A percentile compares a stretch with the other conserved stretches of the same genome.
Evolutionary conservation across 345 rosid species (phyloP).

Genomic region (Luvunga scandens): DNA sequence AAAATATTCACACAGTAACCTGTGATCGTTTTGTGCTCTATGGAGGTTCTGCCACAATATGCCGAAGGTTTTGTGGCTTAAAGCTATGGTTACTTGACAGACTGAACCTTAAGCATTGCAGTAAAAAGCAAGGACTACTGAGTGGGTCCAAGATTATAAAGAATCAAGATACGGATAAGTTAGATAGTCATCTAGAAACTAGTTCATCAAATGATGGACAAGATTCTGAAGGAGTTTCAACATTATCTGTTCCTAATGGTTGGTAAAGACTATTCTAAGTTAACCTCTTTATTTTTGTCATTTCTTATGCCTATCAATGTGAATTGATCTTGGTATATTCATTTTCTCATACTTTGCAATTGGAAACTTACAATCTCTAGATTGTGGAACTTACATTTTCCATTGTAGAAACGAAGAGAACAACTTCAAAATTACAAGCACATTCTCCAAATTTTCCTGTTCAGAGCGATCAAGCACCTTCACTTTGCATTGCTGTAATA

Average conservation of each 20-base stretch:
- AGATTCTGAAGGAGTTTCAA: constrained; percentile 19
- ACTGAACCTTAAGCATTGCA: constrained; percentile 21
- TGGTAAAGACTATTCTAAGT: constrained; percentile 1
- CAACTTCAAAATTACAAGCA: constrained; percentile 23
- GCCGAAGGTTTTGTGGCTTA: constrained; percentile 40
- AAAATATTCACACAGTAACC: constrained; percentile 21
- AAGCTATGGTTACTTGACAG: no score
- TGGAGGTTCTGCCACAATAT: constrained; percentile 39
- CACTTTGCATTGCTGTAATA: constrained; percentile 68
- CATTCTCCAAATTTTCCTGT: constrained; percentile 23
- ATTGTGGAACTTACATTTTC: constrained; percentile 19
- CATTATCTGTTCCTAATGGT: constrained; percentile 20
- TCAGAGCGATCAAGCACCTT: constrained; percentile 36
- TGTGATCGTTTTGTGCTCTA: constrained; percentile 28
- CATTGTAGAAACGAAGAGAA: constrained; percentile 11
- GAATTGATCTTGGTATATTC: not conserved
- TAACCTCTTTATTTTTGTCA: constrained; percentile 1
- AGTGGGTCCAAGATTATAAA: constrained; percentile 36
- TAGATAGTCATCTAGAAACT: constrained; percentile 27
- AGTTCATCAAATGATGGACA: constrained; percentile 26
- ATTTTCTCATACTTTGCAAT: not conserved
- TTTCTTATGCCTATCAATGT: not conserved
- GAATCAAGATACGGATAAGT: constrained; percentile 28
- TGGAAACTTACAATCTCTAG: not conserved
- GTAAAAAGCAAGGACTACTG: constrained; percentile 24